These are phyloP conservation scores for Fusarium cyanostomum DNA, from an alignment of 2,329 filamentous ascomycete genomes.

Conservation along the genomic window DNA sequence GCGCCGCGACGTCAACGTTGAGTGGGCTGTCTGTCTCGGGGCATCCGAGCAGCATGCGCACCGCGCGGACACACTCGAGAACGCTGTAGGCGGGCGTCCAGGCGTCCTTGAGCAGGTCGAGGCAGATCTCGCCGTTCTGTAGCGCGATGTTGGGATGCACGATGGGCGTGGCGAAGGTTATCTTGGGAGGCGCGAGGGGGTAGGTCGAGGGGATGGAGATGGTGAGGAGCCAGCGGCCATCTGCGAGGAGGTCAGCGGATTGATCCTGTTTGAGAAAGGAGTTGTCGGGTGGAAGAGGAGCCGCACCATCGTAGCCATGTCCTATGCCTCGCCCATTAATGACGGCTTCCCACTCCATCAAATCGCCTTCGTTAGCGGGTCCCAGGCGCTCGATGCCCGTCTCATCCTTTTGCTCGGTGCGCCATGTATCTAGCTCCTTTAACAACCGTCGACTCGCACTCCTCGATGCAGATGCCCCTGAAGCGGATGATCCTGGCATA, in stretches of 20 bases:
- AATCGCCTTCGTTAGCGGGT: slow-evolving; percentile 62
- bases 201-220: slow-evolving; percentile 82
- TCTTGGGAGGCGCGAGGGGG: slow-evolving; percentile 78
- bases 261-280: neutral
- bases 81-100: slow-evolving; percentile 92
- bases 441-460: slow-evolving; percentile 66
- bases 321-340: slow-evolving; percentile 67
- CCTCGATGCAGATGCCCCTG: slow-evolving; percentile 45
- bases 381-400: slow-evolving; percentile 68
- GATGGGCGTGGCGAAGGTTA: slow-evolving; percentile 84
- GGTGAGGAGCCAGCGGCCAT: slow-evolving; percentile 82
- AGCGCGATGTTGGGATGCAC: slow-evolving; percentile 82
- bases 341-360: slow-evolving; percentile 68
- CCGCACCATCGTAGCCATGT: slow-evolving; percentile 63
- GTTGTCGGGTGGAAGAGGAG: neutral
- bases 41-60: slow-evolving; percentile 71
- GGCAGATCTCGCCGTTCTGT: slow-evolving; percentile 87
- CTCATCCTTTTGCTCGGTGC: slow-evolving; percentile 58
- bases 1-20: slow-evolving; percentile 79
- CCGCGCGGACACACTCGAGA: slow-evolving; percentile 74
- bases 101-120: slow-evolving; percentile 80
- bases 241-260: slow-evolving; percentile 45
- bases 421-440: slow-evolving; percentile 66
- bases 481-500: slow-evolving; percentile 30
- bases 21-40: slow-evolving; percentile 79